Percentiles rank a stretch among this genome's conserved stretches.
These are phyloP conservation scores for Yueomyces sinensis DNA, from an alignment of 805 yeast genomes.

Conservation along the genomic window DNA sequence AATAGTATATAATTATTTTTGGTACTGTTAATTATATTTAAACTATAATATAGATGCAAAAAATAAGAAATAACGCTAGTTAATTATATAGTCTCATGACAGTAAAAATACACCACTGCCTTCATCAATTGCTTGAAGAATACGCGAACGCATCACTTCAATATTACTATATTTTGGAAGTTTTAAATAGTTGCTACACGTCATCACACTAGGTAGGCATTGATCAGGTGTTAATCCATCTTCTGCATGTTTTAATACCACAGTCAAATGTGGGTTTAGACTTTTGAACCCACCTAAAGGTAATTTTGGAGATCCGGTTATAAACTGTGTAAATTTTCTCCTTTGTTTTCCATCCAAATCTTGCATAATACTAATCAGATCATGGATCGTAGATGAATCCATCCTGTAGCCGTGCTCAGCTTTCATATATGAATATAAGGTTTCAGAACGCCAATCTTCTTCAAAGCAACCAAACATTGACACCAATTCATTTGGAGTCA, in stretches of 20 bases:
- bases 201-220: constrained; percentile 93
- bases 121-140: constrained; percentile 64
- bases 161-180: constrained; percentile 67
- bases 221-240: constrained; percentile 56
- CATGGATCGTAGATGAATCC: constrained; percentile 50
- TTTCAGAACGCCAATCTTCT: constrained; percentile 75
- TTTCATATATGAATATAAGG: constrained; percentile 45
- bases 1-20: too few relatives aligned
- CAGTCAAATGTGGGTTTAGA: constrained; percentile 70
- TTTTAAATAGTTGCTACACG: constrained; percentile 90
- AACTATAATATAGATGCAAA: too few relatives aligned
- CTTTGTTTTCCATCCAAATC: constrained; percentile 41
- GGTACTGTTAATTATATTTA: too few relatives aligned
- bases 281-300: constrained; percentile 91
- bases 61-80: too few relatives aligned
- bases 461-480: constrained; percentile 61
- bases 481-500: constrained; percentile 63
- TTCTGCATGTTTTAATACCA: constrained; percentile 76
- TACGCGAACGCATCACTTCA: constrained; percentile 42
- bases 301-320: constrained; percentile 85
- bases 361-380: constrained; percentile 49
- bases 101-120: constrained; percentile 82
- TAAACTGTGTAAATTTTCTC: constrained; percentile 66
- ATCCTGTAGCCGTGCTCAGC: constrained; percentile 86
- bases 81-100: too few relatives aligned